Evolutionary conservation across 441 rosid genomes (phyloP), one percentile per base, ranked within the genome.

Genomic region (Erodium texanum): DNA sequence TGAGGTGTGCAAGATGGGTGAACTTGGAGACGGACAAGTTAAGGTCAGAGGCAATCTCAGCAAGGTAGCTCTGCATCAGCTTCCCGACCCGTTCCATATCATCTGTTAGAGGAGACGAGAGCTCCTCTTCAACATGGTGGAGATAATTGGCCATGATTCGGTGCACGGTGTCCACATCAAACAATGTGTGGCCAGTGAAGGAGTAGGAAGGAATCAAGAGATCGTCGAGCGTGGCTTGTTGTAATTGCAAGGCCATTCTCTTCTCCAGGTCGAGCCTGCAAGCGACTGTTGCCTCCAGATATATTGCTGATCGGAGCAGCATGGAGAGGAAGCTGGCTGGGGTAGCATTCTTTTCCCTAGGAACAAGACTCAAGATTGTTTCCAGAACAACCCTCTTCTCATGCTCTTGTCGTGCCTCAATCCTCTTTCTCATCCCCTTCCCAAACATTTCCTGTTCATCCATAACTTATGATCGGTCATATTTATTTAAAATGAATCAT

Each of bases 391-490:
- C 93, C 74, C 97, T 82, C 80, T 90, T 90, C 79, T 89, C 92
- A 43, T 90, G 97, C 74, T 93, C 96, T 72, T 85, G 80, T 56
- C 70, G 84, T 2, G 90, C 84, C 43, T 89, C 96, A 3, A 89
- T 83, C 71, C 85, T 89, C 85, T 89, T 93, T 77, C 82, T 18
- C 61, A 19, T 84, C 29, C 88, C 92, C 72, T 87, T 86, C 43
- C 91, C 93, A 20, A 87, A 84, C 10, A 79, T 75, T 79, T 93
- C 98, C 97, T 93, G 83, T n/a, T n/a, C n/a, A n/a, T n/a, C n/a
- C n/a, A n/a, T n/a, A n/a, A n/a, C n/a, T n/a, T n/a, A n/a, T n/a
- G n/a, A n/a, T n/a, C n/a, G n/a, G n/a, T n/a, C n/a, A n/a, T n/a
- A n/a, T n/a, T n/a, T n/a, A n/a, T n/a, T n/a, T n/a, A n/a, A n/a